Evolutionary conservation across 176 grass and related monocot species (phyloP).

Genomic region (Tillandsia leiboldiana): DNA sequence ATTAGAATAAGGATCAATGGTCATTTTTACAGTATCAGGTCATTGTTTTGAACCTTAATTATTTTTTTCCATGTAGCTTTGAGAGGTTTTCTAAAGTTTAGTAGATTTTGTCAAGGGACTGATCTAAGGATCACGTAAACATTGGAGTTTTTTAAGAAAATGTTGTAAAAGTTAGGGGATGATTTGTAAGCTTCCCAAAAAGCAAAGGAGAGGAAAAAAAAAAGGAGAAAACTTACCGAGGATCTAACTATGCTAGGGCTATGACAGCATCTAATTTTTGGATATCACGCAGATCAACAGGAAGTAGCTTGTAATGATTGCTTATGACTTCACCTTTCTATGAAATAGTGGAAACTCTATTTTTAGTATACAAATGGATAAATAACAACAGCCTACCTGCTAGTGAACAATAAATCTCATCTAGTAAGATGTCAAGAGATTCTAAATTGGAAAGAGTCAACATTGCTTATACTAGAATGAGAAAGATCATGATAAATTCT

Average conservation of each 20-base stretch:
- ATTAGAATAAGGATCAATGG: too few species aligned
- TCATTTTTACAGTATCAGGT: neutral
- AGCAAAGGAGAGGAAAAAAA: neutral
- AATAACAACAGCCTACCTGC: neutral
- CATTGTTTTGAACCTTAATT: too few species aligned
- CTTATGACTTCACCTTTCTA: constrained; percentile 85
- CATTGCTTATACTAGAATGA: too few species aligned
- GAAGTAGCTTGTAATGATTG: constrained; percentile 78
- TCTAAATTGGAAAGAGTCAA: neutral
- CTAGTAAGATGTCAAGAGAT: neutral
- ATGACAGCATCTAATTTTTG: constrained; percentile 72
- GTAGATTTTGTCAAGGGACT: too few species aligned
- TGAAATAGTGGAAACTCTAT: constrained; percentile 32
- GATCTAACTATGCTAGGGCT: constrained; percentile 55
- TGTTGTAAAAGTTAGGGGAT: too few species aligned
- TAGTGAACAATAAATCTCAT: neutral
- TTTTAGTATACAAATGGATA: neutral
- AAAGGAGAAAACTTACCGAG: constrained; percentile 32
- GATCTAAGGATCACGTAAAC: too few species aligned
- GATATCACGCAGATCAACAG: constrained; percentile 68
- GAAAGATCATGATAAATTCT: too few species aligned
- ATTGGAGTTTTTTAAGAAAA: too few species aligned
- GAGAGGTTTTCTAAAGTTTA: too few species aligned
- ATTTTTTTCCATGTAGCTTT: too few species aligned
- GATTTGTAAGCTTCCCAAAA: too few species aligned